Conservation (phyloP, 495 filamentous ascomycete genomes). For the Pyrenopolyporus hunteri region DNA sequence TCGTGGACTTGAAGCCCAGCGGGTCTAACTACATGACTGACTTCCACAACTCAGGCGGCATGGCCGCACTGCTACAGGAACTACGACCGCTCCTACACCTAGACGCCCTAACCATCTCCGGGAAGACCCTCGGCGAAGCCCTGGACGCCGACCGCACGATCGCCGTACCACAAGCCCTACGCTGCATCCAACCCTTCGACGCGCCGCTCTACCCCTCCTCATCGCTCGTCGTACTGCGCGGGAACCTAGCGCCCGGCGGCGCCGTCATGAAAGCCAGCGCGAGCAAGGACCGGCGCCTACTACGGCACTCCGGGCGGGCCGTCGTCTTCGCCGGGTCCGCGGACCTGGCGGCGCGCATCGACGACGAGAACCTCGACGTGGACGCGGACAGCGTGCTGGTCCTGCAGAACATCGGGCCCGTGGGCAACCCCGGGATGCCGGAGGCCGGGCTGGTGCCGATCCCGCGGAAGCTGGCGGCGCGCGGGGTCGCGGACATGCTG, state of each 20-base stretch:
- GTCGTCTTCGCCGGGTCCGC: slow-evolving; percentile 64
- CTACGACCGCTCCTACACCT: slow-evolving; percentile 64
- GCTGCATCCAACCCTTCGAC: slow-evolving; percentile 59
- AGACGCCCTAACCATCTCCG: slow-evolving; percentile 62
- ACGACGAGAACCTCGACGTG: slow-evolving; percentile 60
- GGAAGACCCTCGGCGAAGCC: slow-evolving; percentile 62
- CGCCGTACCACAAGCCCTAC: slow-evolving; percentile 42
- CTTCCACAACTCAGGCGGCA: slow-evolving; percentile 72
- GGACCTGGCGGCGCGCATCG: slow-evolving; percentile 64
- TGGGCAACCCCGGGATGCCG: slow-evolving; percentile 72
- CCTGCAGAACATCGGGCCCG: slow-evolving; percentile 65
- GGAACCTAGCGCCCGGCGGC: slow-evolving; percentile 61
- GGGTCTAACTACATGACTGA: slow-evolving; percentile 75
- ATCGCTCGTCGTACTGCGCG: slow-evolving; percentile 58
- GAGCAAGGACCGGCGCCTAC: slow-evolving; percentile 57
- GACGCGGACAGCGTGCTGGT: slow-evolving; percentile 61
- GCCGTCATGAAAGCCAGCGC: slow-evolving; percentile 70
- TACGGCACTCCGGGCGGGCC: slow-evolving; percentile 60
- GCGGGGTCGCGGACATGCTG: slow-evolving; percentile 70
- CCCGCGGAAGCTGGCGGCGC: slow-evolving; percentile 62
- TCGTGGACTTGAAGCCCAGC: slow-evolving; percentile 72
- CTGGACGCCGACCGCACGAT: slow-evolving; percentile 56
- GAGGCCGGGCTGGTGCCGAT: slow-evolving; percentile 71
- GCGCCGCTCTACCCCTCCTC: slow-evolving; percentile 62
- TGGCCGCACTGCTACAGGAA: slow-evolving; percentile 62